phyloP scores from a whole-genome alignment of 2,329 filamentous ascomycete species.

The Phoma herbarum region DNA sequence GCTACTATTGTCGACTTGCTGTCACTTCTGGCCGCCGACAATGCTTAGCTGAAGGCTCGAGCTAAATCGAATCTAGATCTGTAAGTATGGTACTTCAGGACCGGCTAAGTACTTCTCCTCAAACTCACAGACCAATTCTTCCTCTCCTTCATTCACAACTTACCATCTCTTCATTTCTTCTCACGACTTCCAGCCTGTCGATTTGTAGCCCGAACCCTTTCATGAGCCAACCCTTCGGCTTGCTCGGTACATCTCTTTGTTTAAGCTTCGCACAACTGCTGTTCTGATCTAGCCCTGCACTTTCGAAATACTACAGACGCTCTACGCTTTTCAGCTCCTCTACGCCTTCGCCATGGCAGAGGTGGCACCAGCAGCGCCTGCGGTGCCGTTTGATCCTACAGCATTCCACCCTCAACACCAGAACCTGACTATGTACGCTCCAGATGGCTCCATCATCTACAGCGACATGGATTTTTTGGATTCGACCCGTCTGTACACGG shows the following conservation, averaged over 20 bases:
- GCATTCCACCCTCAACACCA: constrained; percentile 63
- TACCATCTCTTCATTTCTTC: background rate
- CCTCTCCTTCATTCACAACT: constrained; percentile 1
- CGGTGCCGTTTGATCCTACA: constrained; percentile 17
- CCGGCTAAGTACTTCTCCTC: background rate
- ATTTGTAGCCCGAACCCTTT: background rate
- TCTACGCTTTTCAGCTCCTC: background rate
- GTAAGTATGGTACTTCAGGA: background rate
- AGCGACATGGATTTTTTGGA: constrained; percentile 57
- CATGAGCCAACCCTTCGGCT: background rate
- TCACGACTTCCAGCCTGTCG: background rate
- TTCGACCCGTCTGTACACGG: constrained; percentile 57
- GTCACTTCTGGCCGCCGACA: constrained; percentile 8
- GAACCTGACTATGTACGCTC: constrained; percentile 57
- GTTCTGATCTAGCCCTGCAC: background rate
- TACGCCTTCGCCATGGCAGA: constrained; percentile 7
- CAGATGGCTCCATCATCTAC: constrained; percentile 56
- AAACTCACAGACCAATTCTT: background rate
- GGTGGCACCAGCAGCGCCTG: background rate
- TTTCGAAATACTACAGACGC: background rate
- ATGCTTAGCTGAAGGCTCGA: constrained; percentile 10
- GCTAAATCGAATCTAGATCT: background rate
- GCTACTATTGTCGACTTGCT: constrained; percentile 10
- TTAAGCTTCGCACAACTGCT: background rate
- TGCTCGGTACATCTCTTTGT: constrained; percentile 1